These are phyloP conservation scores for Cyclotella kingstonii DNA, from an alignment of 108 stramenopile genomes.

Conservation along the genomic window DNA sequence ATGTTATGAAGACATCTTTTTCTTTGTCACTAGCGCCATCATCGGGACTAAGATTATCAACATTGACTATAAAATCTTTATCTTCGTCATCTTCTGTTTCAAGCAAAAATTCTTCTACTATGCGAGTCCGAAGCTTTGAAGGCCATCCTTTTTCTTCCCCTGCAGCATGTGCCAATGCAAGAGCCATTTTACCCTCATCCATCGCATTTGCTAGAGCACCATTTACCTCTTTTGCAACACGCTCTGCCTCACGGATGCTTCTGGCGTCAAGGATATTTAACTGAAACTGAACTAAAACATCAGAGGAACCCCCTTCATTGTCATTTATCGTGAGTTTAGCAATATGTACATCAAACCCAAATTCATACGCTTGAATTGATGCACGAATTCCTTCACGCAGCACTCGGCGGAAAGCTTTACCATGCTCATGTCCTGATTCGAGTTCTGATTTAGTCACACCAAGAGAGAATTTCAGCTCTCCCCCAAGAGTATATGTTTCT, in stretches of 20 bases:
- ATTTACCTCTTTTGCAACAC: conserved; percentile 54
- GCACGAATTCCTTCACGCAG: conserved; percentile 48
- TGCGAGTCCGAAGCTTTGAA: conserved; percentile 54
- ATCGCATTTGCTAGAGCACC: conserved; percentile 62
- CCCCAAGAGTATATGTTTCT: conserved; percentile 47
- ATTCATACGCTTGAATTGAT: conserved; percentile 43
- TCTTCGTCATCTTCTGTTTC: conserved; percentile 68
- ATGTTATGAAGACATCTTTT: conserved; percentile 21
- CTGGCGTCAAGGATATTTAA: conserved; percentile 42
- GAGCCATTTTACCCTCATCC: conserved; percentile 72
- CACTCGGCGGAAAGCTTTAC: conserved; percentile 54
- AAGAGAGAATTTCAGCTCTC: conserved; percentile 65
- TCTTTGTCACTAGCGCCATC: conserved; percentile 18
- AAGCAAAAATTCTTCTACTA: conserved; percentile 80
- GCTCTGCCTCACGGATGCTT: conserved; percentile 45
- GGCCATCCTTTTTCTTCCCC: conserved; percentile 68
- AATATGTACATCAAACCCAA: conserved; percentile 58
- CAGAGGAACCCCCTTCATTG: conserved; percentile 56
- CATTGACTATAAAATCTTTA: conserved; percentile 16
- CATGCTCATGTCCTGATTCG: conserved; percentile 44
- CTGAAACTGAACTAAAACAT: conserved; percentile 57
- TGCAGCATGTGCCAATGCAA: conserved; percentile 64
- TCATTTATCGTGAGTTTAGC: conserved; percentile 55
- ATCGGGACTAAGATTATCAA: conserved; percentile 3
- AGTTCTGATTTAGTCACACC: conserved; percentile 60